Conservation (phyloP, 2,329 filamentous ascomycete genomes). For the Colletotrichum cuscutae region DNA sequence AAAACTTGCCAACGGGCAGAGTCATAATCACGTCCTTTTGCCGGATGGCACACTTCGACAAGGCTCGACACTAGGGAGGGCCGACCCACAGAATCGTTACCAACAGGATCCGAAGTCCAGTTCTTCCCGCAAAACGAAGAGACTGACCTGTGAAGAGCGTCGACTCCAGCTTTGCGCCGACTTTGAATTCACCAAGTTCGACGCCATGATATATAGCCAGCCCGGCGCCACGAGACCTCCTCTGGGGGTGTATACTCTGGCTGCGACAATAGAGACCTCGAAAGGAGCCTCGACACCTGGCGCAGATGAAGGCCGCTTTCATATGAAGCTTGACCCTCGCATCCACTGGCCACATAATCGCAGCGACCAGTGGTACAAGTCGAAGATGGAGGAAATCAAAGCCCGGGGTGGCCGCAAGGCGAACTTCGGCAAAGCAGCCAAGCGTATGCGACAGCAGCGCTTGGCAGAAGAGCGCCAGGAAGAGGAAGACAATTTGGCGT, state of each 20-base stretch:
- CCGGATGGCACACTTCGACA: background rate
- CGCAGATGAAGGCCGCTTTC: constrained; percentile 47
- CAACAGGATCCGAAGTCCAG: background rate
- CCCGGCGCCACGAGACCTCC: constrained; percentile 33
- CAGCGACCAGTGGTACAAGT: constrained; percentile 55
- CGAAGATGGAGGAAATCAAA: constrained; percentile 62
- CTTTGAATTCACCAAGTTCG: constrained; percentile 36
- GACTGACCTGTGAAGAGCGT: constrained; percentile 8
- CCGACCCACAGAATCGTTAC: background rate
- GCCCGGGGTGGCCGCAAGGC: constrained; percentile 59
- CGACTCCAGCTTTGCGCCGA: constrained; percentile 12
- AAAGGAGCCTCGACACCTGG: constrained; percentile 21
- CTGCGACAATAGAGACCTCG: background rate
- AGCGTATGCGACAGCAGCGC: constrained; percentile 48
- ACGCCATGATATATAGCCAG: constrained; percentile 34
- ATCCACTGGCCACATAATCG: constrained; percentile 57
- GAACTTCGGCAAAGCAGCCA: constrained; percentile 58
- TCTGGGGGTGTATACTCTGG: background rate
- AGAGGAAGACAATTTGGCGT: background rate
- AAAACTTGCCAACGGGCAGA: background rate
- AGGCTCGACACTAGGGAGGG: background rate
- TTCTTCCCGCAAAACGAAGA: background rate
- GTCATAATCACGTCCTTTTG: background rate
- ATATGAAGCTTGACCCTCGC: constrained; percentile 60
- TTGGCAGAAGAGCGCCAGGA: constrained; percentile 35